These are phyloP conservation scores for Coemansia sp. DNA, from an alignment of 371 early-diverging fungal species.

Conservation along the genomic window DNA sequence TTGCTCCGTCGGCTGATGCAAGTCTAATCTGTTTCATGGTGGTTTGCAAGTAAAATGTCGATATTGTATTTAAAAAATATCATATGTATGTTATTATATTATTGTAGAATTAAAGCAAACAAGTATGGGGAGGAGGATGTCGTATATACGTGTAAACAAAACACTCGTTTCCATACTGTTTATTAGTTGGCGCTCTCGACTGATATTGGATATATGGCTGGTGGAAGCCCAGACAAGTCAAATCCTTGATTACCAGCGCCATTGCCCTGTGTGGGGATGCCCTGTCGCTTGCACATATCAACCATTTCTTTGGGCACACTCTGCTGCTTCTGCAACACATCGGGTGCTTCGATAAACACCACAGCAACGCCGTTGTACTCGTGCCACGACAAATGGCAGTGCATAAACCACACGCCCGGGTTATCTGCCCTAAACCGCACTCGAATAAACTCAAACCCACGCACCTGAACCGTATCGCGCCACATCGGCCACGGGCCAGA, in stretches of 20 bases:
- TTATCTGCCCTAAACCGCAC: slow-evolving; percentile 72
- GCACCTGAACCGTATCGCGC: slow-evolving; percentile 67
- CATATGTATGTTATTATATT: too few species aligned
- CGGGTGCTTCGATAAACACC: slow-evolving; percentile 68
- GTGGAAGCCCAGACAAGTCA: slow-evolving; percentile 55
- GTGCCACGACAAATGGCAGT: slow-evolving; percentile 83
- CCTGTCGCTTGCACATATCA: slow-evolving; percentile 58
- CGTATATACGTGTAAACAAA: neutral
- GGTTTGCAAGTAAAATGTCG: too few species aligned
- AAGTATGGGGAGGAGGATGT: neutral
- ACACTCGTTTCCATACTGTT: too few species aligned
- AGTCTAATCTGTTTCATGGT: slow-evolving; percentile 51
- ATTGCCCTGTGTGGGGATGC: slow-evolving; percentile 58
- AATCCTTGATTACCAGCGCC: slow-evolving; percentile 64
- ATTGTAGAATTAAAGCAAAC: too few species aligned
- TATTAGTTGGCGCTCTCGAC: neutral
- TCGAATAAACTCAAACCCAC: slow-evolving; percentile 57
- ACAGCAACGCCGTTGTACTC: slow-evolving; percentile 60
- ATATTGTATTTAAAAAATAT: too few species aligned
- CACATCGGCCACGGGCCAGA: slow-evolving; percentile 57
- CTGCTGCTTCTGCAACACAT: slow-evolving; percentile 53
- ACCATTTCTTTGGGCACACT: slow-evolving; percentile 52
- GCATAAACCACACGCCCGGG: slow-evolving; percentile 75
- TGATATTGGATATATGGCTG: slow-evolving; percentile 38
- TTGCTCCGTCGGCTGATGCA: slow-evolving; percentile 66